These are phyloP conservation scores for Colletotrichum sojae DNA, from an alignment of 2,329 filamentous ascomycete species.

Conservation along the genomic window DNA sequence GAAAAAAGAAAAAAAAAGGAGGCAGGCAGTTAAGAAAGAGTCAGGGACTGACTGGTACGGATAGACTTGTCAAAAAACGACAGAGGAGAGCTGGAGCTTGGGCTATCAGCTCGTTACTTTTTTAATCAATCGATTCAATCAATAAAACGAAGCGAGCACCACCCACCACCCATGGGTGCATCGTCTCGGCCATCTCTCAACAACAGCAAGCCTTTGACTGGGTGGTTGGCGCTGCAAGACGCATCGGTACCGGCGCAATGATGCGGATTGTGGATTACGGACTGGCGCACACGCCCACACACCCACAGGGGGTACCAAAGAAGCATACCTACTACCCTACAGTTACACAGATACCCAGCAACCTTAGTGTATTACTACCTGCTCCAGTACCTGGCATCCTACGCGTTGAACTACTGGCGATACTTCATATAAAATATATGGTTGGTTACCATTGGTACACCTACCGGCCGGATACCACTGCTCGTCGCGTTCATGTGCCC, in stretches of 20 bases:
- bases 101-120: background rate
- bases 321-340: constrained; percentile 24
- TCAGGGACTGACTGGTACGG: background rate
- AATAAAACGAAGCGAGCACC: constrained; percentile 35
- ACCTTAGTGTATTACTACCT: background rate
- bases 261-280: background rate
- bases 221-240: background rate
- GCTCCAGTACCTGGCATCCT: background rate
- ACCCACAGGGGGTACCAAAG: constrained; percentile 26
- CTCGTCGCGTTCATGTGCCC: constrained; percentile 2
- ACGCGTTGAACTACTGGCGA: too few relatives aligned
- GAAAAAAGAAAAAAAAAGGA: background rate
- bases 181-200: background rate
- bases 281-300: background rate
- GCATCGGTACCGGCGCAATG: too few relatives aligned
- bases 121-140: constrained; percentile 23
- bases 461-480: constrained; percentile 4
- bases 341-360: background rate
- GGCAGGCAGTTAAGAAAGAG: background rate
- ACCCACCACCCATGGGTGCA: background rate
- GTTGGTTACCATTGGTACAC: background rate
- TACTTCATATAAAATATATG: too few relatives aligned
- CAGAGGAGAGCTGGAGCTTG: too few relatives aligned
- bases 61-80: background rate
- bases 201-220: constrained; percentile 2